A percentile compares a stretch with the other conserved stretches of the same genome.
Conservation (phyloP, 495 filamentous ascomycete species). For the Penicillium ochrochloron region DNA sequence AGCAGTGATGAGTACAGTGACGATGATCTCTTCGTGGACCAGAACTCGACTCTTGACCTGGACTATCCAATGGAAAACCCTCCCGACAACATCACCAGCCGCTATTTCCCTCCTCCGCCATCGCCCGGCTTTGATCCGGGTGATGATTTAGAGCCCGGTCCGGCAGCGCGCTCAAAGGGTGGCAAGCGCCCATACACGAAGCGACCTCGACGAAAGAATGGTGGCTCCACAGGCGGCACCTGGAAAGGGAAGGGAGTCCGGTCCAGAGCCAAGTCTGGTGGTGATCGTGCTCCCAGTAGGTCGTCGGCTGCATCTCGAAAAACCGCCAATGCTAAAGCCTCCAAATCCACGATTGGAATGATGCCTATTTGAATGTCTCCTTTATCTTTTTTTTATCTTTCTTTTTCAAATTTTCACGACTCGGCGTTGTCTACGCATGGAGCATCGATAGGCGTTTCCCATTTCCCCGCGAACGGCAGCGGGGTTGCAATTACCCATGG, state of each 20-base stretch:
- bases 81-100: constrained; percentile 38
- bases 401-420: constrained; percentile 25
- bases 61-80: constrained; percentile 30
- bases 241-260: constrained; percentile 34
- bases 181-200: constrained; percentile 38
- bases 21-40: constrained; percentile 46
- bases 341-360: constrained; percentile 49
- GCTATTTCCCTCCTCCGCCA: constrained; percentile 51
- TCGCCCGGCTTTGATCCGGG: constrained; percentile 31
- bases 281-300: constrained; percentile 32
- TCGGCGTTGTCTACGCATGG: constrained; percentile 23
- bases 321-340: constrained; percentile 34
- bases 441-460: constrained; percentile 34
- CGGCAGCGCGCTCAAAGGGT: constrained; percentile 28
- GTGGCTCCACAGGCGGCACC: constrained; percentile 27
- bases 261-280: constrained; percentile 32
- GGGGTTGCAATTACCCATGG: neutral
- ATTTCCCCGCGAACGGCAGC: neutral
- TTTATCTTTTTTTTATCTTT: constrained; percentile 16
- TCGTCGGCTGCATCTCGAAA: constrained; percentile 34
- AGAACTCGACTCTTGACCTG: constrained; percentile 43
- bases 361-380: constrained; percentile 45
- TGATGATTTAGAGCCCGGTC: constrained; percentile 30
- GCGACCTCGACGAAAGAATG: constrained; percentile 37
- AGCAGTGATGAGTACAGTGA: constrained; percentile 65